Evolutionary conservation across 345 rosid species (phyloP).

Genomic region (Acer yangbiense): DNA sequence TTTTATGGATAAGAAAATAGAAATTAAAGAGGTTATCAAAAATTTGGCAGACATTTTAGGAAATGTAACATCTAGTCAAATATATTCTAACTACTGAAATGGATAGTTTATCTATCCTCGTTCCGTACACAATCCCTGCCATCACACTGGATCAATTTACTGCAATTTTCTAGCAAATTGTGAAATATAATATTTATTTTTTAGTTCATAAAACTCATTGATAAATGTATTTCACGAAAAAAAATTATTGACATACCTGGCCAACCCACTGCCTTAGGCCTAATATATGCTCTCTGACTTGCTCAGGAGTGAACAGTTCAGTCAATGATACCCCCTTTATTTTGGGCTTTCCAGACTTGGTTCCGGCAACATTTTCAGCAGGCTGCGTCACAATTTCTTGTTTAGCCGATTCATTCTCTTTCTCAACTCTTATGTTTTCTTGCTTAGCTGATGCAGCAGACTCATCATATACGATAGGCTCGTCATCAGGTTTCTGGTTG

Average conservation of each 20-base stretch:
- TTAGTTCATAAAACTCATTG: not conserved
- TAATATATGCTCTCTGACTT: conserved; percentile 87
- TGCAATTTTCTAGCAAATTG: conserved; percentile 3
- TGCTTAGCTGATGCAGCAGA: conserved; percentile 38
- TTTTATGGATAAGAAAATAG: not conserved
- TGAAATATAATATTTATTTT: not conserved
- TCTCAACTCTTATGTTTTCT: conserved; percentile 55
- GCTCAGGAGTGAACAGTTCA: conserved; percentile 96
- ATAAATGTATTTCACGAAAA: not conserved
- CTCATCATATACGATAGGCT: conserved; percentile 36
- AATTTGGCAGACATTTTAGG: not conserved
- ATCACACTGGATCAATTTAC: not conserved
- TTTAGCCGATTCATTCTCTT: conserved; percentile 51
- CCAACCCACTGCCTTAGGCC: conserved; percentile 99
- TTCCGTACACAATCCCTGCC: not conserved
- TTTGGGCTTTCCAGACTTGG: conserved; percentile 91
- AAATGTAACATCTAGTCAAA: not conserved
- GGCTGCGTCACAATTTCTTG: conserved; percentile 55
- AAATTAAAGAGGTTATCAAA: not conserved
- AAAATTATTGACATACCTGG: conserved; percentile 58
- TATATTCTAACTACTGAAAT: not conserved
- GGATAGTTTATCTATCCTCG: not conserved
- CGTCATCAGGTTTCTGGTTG: conserved; percentile 48
- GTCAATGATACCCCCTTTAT: conserved; percentile 95
- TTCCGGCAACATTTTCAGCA: conserved; percentile 45